Base-by-base conservation (phyloP, 495 filamentous ascomycete genomes). In the Penicillium cataractarum region DNA sequence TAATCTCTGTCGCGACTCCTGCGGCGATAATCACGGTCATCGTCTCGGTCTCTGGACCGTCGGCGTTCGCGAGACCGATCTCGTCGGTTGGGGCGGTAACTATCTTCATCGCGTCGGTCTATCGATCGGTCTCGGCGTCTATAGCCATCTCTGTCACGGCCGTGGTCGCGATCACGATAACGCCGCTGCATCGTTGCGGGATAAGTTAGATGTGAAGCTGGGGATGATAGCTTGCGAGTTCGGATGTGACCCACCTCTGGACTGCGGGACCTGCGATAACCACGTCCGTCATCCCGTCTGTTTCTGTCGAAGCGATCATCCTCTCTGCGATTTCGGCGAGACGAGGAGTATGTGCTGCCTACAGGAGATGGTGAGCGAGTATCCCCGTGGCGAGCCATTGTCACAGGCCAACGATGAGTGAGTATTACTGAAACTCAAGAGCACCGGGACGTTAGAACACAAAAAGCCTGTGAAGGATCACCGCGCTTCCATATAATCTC, bases 351-450 rank as follows among this genome's bases (percentile, higher is more conserved):
- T 72, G 90, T 87, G 83, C 89, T 92, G 88, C 90, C 90, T 92
- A 89, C 88, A 89, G 90, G 90, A 87, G 90, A 92, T 91, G 90
- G 90, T 93, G 90, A 93, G 90, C 90, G 90, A 87, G 89, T 87
- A 87, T 92, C 89, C 87, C 86, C 89, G 85, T 86, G 90, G 83
- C 90, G 90, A 89, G 90, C 89, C 90, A 93, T 93, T 78, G 78
- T 89, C 84, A 83, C 84, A 81, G 79, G 80, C 80, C 81, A 84
- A 79, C 78, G 82, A 83, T 84, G 70, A 84, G 83, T 87, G 82
- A 84, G 78, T 79, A 77, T 82, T 89, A 90, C 86, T 85, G 72
- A 60, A 71, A 74, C 70, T 81, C 71, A 73, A 74, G 68, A 72
- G 66, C 71, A 71, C 72, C 67, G 59, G 65, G 64, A 65, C 48